phyloP scores from a whole-genome alignment of 305 asterid species.

The Coffea humblotiana region DNA sequence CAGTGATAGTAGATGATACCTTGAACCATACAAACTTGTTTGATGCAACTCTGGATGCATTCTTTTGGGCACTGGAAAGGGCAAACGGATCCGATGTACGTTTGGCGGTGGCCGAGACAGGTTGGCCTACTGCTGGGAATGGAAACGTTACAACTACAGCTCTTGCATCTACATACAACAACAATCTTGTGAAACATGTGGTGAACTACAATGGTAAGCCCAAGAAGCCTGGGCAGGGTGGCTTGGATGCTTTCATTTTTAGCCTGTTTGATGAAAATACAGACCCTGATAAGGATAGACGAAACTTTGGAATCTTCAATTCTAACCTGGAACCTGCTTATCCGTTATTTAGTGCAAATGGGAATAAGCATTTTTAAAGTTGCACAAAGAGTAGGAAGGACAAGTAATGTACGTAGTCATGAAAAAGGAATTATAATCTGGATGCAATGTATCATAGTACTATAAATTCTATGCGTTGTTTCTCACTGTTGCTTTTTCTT shows the following conservation, averaged over 20 bases:
- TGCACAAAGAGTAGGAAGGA: not conserved
- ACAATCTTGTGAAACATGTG: slow-evolving; percentile 20
- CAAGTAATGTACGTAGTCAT: not conserved
- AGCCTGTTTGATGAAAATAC: not conserved
- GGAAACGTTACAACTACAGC: slow-evolving; percentile 18
- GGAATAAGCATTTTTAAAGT: not conserved
- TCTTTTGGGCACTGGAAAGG: slow-evolving; percentile 30
- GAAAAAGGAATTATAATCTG: too few relatives aligned
- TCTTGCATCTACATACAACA: slow-evolving; percentile 24
- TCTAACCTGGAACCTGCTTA: not conserved
- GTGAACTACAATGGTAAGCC: not conserved
- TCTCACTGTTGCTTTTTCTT: too few relatives aligned
- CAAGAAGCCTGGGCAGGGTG: not conserved
- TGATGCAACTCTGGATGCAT: slow-evolving; percentile 29
- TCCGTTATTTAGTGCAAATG: not conserved
- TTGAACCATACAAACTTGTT: slow-evolving; percentile 27
- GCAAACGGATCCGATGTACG: slow-evolving; percentile 13
- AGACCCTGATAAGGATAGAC: not conserved
- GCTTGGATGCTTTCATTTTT: not conserved
- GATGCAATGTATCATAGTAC: too few relatives aligned
- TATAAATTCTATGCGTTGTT: not conserved
- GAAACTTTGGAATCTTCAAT: not conserved
- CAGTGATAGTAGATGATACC: slow-evolving; percentile 26
- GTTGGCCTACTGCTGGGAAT: slow-evolving; percentile 36
- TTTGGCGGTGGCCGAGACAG: slow-evolving; percentile 31